These are phyloP conservation scores for Aureobasidium mangrovei DNA, from an alignment of 2,329 filamentous ascomycete species.

Conservation along the genomic window DNA sequence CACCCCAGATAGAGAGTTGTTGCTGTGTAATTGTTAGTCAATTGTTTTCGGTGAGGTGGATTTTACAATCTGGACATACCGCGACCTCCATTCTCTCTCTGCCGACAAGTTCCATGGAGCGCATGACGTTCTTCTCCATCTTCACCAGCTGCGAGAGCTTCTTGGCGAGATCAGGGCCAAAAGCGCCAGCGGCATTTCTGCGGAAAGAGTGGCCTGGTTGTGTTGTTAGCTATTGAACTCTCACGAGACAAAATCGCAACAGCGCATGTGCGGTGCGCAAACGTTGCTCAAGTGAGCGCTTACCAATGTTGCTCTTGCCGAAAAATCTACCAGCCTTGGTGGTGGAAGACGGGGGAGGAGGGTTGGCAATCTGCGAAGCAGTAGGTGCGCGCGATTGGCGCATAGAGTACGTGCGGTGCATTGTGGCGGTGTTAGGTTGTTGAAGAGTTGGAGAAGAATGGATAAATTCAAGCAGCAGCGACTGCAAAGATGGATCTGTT, in stretches of 20 bases:
- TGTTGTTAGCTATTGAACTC: background rate
- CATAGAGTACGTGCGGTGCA: conserved; percentile 99
- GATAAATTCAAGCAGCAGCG: conserved; percentile 1
- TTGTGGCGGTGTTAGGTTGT: conserved; percentile 32
- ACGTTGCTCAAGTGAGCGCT: background rate
- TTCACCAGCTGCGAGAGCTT: conserved; percentile 97
- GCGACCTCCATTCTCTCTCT: conserved; percentile 98
- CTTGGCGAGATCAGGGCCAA: conserved; percentile 83
- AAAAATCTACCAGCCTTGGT: conserved; percentile 90
- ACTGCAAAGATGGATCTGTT: background rate
- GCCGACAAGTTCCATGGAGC: conserved; percentile 89
- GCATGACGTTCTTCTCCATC: conserved; percentile 99
- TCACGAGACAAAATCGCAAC: background rate
- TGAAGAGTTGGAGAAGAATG: background rate
- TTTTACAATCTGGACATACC: conserved; percentile 48
- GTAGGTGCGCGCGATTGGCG: conserved; percentile 94
- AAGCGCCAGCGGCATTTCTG: conserved; percentile 65
- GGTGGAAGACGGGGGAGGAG: conserved; percentile 79
- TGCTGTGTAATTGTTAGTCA: conserved; percentile 49
- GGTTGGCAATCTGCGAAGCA: conserved; percentile 83
- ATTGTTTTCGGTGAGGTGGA: background rate
- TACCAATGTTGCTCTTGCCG: conserved; percentile 75
- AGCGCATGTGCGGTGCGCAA: no score
- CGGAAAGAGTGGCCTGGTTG: conserved; percentile 59
- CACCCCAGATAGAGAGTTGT: conserved; percentile 98